Conservation (phyloP, 73 alveolate species). For the Paramecium sexaurelia region DNA sequence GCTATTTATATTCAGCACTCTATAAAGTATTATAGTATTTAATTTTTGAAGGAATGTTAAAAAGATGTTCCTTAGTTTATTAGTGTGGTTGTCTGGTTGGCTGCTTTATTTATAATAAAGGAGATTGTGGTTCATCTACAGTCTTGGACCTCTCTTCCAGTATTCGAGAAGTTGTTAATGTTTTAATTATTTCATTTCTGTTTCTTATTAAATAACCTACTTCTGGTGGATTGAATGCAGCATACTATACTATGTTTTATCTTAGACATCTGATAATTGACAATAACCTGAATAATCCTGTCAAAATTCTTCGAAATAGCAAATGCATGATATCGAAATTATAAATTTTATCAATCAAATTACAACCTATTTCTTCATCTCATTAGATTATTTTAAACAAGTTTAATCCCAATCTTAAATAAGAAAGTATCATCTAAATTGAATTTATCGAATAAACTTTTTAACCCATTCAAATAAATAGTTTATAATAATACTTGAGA, state of each 20-base stretch:
- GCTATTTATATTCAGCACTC: neutral
- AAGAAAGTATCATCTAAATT: neutral
- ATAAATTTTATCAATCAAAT: neutral
- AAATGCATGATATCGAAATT: neutral
- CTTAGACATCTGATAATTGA: neutral
- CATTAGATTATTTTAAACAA: neutral
- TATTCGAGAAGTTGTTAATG: neutral
- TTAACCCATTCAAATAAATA: neutral
- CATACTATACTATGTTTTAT: neutral
- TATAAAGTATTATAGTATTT: neutral
- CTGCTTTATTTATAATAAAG: neutral
- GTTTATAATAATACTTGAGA: neutral
- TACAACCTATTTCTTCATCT: neutral
- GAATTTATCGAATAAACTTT: neutral
- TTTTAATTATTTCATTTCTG: neutral
- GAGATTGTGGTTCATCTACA: neutral
- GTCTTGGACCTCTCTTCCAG: neutral
- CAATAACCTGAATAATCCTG: neutral
- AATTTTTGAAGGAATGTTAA: neutral
- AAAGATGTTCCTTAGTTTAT: neutral
- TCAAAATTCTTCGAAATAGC: neutral
- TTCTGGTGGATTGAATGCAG: constrained; percentile 25
- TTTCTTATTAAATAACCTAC: constrained; percentile 20
- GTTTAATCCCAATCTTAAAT: neutral
- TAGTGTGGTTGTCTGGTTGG: neutral